Conservation (phyloP, 129 eudicot species). For the Tagetes erecta region DNA sequence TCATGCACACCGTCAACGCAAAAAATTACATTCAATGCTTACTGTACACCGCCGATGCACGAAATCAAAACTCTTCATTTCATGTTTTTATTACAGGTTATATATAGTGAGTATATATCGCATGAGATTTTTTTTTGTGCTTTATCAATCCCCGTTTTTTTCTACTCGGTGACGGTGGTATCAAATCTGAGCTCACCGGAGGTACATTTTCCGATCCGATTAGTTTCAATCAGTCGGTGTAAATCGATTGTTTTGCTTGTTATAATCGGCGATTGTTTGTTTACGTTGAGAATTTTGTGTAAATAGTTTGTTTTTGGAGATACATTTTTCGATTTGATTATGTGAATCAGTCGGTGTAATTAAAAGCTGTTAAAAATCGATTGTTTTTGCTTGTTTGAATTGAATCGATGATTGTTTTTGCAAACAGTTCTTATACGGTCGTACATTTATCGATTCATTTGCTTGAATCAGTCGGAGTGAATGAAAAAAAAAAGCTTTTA, state of each 20-base stretch:
- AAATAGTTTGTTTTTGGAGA: neutral
- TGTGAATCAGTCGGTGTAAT: too few relatives aligned
- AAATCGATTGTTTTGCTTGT: neutral
- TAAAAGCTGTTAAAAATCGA: too few relatives aligned
- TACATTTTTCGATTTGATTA: too few relatives aligned
- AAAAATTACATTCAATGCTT: constrained; percentile 23
- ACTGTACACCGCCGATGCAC: constrained; percentile 16
- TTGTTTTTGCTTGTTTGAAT: too few relatives aligned
- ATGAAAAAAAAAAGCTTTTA: too few relatives aligned
- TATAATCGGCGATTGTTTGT: constrained; percentile 16
- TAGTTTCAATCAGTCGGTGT: neutral
- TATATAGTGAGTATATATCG: constrained; percentile 26
- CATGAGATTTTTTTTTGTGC: neutral
- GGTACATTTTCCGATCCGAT: constrained; percentile 30
- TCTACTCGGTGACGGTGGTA: constrained; percentile 36
- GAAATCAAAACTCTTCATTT: constrained; percentile 7
- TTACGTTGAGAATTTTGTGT: constrained; percentile 9
- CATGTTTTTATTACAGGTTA: constrained; percentile 9
- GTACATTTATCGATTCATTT: too few relatives aligned
- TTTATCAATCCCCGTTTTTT: neutral
- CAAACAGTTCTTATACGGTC: too few relatives aligned
- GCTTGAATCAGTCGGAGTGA: too few relatives aligned
- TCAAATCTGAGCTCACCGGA: constrained; percentile 11
- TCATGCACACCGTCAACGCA: neutral
- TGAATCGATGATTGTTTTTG: too few relatives aligned